Conservation (phyloP, 176 grass and related monocot genomes). For the Carex kokanica region DNA sequence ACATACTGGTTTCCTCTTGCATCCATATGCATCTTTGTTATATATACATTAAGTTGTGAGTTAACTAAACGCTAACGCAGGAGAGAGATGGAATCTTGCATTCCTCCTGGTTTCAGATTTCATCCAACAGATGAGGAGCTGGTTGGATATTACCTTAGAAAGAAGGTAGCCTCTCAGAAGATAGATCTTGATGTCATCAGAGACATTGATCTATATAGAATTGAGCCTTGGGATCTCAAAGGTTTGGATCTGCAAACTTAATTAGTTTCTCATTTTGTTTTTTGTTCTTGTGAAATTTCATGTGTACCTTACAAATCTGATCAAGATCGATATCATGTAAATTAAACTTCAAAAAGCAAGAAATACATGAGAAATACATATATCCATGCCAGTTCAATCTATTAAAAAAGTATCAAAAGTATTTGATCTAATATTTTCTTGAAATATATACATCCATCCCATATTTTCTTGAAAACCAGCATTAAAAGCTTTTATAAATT, state of each 20-base stretch:
- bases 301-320: not conserved
- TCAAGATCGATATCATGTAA: not conserved
- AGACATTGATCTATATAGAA: slow-evolving; percentile 95
- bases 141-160: slow-evolving; percentile 95
- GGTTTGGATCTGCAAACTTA: slow-evolving; percentile 37
- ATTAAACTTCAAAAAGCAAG: not conserved
- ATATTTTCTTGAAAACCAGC: not conserved
- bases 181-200: slow-evolving; percentile 98
- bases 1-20: not conserved
- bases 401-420: not conserved
- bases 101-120: slow-evolving; percentile 98
- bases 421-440: too few species aligned
- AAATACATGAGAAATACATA: not conserved
- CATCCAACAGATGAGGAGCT: slow-evolving; percentile 98
- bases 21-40: slow-evolving; percentile 35
- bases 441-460: not conserved
- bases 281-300: not conserved
- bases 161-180: slow-evolving; percentile 97
- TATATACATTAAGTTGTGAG: slow-evolving; percentile 19
- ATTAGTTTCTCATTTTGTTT: not conserved
- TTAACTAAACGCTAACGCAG: not conserved
- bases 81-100: slow-evolving; percentile 75
- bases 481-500: not conserved
- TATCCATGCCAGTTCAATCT: not conserved
- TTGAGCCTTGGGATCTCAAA: slow-evolving; percentile 98